Conservation (phyloP, 768 basidiomycete genomes). For the Russula lepida region DNA sequence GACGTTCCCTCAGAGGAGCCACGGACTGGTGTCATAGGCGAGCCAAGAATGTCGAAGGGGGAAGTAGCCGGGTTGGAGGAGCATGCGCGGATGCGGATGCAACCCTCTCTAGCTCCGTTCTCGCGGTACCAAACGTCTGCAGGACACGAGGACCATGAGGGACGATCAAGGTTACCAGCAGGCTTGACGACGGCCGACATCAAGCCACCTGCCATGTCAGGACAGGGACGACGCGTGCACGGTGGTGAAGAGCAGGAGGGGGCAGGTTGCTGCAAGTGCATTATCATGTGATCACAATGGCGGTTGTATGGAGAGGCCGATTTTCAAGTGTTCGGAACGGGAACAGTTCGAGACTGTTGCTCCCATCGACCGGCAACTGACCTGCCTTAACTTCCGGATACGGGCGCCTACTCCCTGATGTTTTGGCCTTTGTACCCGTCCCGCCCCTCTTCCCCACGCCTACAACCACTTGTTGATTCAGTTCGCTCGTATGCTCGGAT, state of each 20-base stretch:
- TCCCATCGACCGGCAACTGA: neutral
- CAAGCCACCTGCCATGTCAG: conserved; percentile 5
- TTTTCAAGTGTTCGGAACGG: neutral
- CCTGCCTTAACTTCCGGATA: neutral
- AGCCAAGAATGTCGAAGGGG: neutral
- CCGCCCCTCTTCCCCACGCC: neutral
- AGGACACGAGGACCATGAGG: conserved; percentile 6
- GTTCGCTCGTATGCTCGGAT: neutral
- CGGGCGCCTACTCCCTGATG: neutral
- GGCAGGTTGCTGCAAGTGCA: conserved; percentile 72
- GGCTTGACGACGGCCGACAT: conserved; percentile 14
- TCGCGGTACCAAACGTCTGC: conserved; percentile 39
- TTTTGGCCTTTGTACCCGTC: neutral
- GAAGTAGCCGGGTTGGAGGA: conserved; percentile 11
- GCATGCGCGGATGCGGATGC: conserved; percentile 23
- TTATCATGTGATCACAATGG: conserved; percentile 59
- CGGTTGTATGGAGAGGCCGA: conserved; percentile 4
- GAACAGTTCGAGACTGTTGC: neutral
- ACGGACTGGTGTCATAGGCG: neutral
- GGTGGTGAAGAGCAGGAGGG: conserved; percentile 40
- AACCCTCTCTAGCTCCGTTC: conserved; percentile 55
- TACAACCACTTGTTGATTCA: neutral
- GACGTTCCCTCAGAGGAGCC: neutral
- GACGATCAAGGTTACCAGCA: conserved; percentile 16
- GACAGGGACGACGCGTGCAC: conserved; percentile 15